Base-by-base conservation (phyloP, 1,284 basidiomycete genomes). In the Bondarzewia mesenterica region DNA sequence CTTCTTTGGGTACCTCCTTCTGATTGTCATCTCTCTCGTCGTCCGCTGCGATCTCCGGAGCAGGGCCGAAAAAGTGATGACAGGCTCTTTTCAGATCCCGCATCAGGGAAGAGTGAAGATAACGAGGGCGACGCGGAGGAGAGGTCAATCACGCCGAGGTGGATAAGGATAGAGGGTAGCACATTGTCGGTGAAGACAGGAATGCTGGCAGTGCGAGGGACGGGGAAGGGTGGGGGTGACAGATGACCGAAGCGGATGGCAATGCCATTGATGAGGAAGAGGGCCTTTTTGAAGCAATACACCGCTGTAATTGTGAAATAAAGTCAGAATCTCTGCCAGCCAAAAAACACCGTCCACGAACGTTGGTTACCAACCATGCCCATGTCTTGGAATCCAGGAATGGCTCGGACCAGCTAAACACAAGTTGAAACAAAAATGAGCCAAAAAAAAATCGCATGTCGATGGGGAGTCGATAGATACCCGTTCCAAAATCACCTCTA, bases 101-200 rank as follows among this genome's bases (percentile, higher is more conserved):
- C 71, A 48, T 60, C 60, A 38, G 73, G 71, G 60, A 80, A 83
- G 46, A 77, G 57, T 8, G 50, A 55, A 7, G 63, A 61, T 38
- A 70, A 60, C 16, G 74, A 66, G 10, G 58, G 49, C 7, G 59
- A 59, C 10, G 67, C 62, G 14, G 57, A 58, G 6, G 82, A 76
- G 27, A 89, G 63, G 59, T 87, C 77, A 54, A 94, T 66, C 32
- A 93, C 75, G 43, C 85, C 83, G 21, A 89, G 69, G 63, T 90
- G 81, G 32, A 90, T 67, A 46, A 93, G 77, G 52, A 93, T 71
- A 6, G 90, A 90, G 1, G 92, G 90, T 4, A 93, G 65, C 42
- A 94, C 88, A 58, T 93, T 92, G 68, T 94, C 92, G 5, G 85
- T 73, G 60, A 92, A 93, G 46, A 91, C 74, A 7, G 92, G 92